These are phyloP conservation scores for Rhynchospora breviuscula DNA, from an alignment of 176 grass and related monocot genomes.

Conservation along the genomic window DNA sequence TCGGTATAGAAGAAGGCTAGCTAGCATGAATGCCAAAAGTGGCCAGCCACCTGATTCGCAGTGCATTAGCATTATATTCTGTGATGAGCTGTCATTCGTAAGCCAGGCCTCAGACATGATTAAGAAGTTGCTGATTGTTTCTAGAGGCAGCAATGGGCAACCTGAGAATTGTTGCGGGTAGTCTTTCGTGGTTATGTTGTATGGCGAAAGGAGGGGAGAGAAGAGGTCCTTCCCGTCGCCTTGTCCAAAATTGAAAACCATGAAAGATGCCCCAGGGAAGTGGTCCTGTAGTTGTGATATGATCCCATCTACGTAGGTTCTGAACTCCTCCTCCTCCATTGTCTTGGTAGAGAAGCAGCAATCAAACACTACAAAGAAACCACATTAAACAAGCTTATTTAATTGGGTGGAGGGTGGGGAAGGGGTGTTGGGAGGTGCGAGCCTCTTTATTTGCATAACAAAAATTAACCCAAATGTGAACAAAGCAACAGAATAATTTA, in stretches of 20 bases:
- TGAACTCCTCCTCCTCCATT: constrained; percentile 67
- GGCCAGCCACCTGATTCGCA: constrained; percentile 93
- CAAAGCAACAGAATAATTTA: background rate
- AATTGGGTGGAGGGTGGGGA: too few relatives aligned
- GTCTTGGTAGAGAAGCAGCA: constrained; percentile 83
- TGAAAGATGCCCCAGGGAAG: constrained; percentile 61
- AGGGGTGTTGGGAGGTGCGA: too few relatives aligned
- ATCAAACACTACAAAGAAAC: constrained; percentile 66
- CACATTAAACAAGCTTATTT: background rate
- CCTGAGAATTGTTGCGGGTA: constrained; percentile 66
- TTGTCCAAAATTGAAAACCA: constrained; percentile 75
- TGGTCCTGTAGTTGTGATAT: constrained; percentile 60
- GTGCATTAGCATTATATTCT: constrained; percentile 88
- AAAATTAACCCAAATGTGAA: background rate
- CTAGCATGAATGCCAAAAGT: constrained; percentile 91
- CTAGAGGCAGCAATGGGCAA: constrained; percentile 76
- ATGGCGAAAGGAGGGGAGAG: constrained; percentile 49
- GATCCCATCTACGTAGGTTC: constrained; percentile 59
- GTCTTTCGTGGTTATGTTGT: constrained; percentile 60
- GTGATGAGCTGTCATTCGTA: constrained; percentile 42
- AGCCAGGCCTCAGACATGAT: constrained; percentile 79
- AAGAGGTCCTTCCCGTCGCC: constrained; percentile 49
- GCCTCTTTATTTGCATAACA: background rate
- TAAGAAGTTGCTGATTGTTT: constrained; percentile 74
- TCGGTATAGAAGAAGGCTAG: constrained; percentile 70